Percentiles rank a stretch among this genome's conserved stretches.
Evolutionary conservation across 306 rosid species (phyloP).

Genomic region (Citrullus colocynthis): DNA sequence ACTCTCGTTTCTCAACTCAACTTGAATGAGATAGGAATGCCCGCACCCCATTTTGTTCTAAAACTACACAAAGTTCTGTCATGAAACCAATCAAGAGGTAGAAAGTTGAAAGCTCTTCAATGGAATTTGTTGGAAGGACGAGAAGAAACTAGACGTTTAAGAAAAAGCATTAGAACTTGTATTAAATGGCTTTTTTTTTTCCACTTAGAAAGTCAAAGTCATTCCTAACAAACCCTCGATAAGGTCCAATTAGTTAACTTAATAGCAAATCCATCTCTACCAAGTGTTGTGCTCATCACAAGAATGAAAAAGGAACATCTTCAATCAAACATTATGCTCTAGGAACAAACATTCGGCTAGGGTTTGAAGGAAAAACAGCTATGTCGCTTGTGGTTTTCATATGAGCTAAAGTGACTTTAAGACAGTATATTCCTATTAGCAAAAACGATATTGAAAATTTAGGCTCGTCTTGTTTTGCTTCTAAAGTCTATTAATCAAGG

Average conservation of each 20-base stretch:
- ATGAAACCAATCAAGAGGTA: not conserved
- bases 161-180: no score
- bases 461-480: not conserved
- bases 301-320: not conserved
- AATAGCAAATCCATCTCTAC: not conserved
- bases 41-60: not conserved
- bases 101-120: not conserved
- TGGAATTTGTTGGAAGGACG: not conserved
- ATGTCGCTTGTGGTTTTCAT: not conserved
- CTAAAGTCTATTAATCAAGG: conserved; percentile 1
- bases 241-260: not conserved
- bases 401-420: not conserved
- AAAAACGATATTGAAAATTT: not conserved
- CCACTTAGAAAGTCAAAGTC: no score
- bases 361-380: not conserved
- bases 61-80: not conserved
- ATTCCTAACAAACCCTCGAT: no score
- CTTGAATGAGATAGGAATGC: not conserved
- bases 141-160: not conserved
- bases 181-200: no score
- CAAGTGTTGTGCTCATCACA: not conserved
- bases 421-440: not conserved
- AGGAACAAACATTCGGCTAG: not conserved
- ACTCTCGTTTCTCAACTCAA: not conserved
- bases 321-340: not conserved